These are phyloP conservation scores for Boletus insuetus DNA, from an alignment of 768 basidiomycete species.

Conservation along the genomic window DNA sequence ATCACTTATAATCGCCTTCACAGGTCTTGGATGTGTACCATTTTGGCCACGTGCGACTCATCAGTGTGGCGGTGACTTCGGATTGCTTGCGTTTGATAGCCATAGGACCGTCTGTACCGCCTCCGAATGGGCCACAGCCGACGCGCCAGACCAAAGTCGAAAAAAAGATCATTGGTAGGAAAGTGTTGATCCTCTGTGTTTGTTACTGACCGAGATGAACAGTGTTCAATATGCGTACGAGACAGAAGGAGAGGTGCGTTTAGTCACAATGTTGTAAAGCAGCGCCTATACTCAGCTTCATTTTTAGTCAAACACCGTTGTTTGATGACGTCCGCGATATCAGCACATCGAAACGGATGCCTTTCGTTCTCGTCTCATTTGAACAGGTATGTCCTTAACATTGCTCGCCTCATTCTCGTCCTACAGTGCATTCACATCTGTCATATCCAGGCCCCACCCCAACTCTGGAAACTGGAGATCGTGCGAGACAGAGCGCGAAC, in stretches of 20 bases:
- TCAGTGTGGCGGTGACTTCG: constrained; percentile 49
- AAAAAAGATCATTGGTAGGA: constrained; percentile 50
- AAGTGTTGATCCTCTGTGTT: not conserved
- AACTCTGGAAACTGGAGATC: constrained; percentile 70
- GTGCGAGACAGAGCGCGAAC: constrained; percentile 48
- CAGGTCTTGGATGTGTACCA: constrained; percentile 41
- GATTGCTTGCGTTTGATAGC: constrained; percentile 45
- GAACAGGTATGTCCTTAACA: constrained; percentile 18
- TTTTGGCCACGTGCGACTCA: constrained; percentile 43
- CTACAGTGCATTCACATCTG: not conserved
- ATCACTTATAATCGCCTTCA: not conserved
- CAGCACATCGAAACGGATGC: constrained; percentile 41
- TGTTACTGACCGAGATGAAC: not conserved
- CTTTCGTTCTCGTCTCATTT: constrained; percentile 41
- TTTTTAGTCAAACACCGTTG: constrained; percentile 47
- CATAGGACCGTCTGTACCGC: constrained; percentile 44
- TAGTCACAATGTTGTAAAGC: not conserved
- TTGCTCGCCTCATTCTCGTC: not conserved
- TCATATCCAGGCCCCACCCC: constrained; percentile 55
- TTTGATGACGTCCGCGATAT: constrained; percentile 53
- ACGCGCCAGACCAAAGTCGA: constrained; percentile 45
- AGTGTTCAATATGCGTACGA: constrained; percentile 50
- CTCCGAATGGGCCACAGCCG: constrained; percentile 42
- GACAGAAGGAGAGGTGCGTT: constrained; percentile 45
- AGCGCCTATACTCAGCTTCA: not conserved